Evolutionary conservation across 768 basidiomycete genomes (phyloP), one percentile per base, ranked within the genome.

Genomic region (Rhodotorula kratochvilovae): DNA sequence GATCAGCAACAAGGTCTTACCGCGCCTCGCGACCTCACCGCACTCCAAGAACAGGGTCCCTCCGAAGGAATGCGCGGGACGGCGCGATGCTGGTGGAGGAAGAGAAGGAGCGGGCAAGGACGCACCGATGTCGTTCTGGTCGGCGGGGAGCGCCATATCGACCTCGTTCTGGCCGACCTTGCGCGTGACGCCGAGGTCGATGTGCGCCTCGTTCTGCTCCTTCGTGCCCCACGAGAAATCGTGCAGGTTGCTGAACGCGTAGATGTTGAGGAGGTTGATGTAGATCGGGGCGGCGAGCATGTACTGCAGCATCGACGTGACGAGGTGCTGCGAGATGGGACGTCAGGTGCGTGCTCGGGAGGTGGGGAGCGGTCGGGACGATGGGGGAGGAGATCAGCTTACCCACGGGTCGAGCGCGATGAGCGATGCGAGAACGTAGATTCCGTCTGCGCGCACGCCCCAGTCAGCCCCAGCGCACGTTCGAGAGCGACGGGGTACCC

Each of bases 271-370:
- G 17, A 78, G 55, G 65, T 77, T 79, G 79, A 80, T 89, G 70
- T 70, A 79, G 31, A 76, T 72, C 63, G 61, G 51, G 23, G 69
- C 58, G n/a, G 64, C 85, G 29, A 97, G 82, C 78, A 97, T 81
- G 78, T 96, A 99, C 61, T 91, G 92, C 23, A 88, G 76, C 78
- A 93, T 92, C 76, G 90, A 92, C 16, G 94, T 97, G 73, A 96
- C 59, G 83, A 98, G 87, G 81, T 98, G 95, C 77, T 70, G 54
- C 25, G 39, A 16, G 39, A n/a, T n/a, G n/a, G n/a, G n/a, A n/a
- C n/a, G n/a, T n/a, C n/a, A n/a, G n/a, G n/a, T n/a, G n/a, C n/a
- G n/a, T n/a, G n/a, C n/a, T n/a, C 10, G 51, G 31, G 5, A n/a
- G 15, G 15, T 17, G 2, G 42, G 61, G 31, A 45, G 42, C 17